Conservation (phyloP, 805 yeast genomes). For the Yamadazyma akitaensis region DNA sequence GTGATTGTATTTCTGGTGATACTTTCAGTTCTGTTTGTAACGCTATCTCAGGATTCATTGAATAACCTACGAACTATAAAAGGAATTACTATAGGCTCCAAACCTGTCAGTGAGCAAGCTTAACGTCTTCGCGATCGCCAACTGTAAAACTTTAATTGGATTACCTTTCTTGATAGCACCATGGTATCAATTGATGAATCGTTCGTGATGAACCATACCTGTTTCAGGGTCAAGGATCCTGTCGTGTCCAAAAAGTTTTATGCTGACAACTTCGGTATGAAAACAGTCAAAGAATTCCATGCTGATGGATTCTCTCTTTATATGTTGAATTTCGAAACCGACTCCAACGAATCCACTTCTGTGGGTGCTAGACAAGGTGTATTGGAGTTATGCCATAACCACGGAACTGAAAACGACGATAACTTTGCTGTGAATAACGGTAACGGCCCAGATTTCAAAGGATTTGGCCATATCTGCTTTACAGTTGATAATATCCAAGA, state of each 20-base stretch:
- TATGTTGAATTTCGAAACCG: slow-evolving; percentile 58
- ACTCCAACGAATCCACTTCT: slow-evolving; percentile 31
- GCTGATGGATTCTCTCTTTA: slow-evolving; percentile 62
- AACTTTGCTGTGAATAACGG: slow-evolving; percentile 69
- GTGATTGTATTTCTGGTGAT: not conserved
- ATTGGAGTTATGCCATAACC: slow-evolving; percentile 78
- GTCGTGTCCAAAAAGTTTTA: slow-evolving; percentile 70
- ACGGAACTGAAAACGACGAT: slow-evolving; percentile 63
- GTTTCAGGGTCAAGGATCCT: slow-evolving; percentile 82
- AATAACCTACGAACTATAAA: no score
- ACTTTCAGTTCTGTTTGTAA: no score
- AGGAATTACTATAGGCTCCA: not conserved
- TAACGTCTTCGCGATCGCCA: no score
- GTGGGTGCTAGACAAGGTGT: slow-evolving; percentile 61
- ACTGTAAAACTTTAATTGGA: no score
- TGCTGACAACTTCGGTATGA: slow-evolving; percentile 70
- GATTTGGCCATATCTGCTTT: slow-evolving; percentile 92
- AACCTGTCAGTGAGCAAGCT: not conserved
- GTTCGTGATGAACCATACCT: slow-evolving; percentile 60
- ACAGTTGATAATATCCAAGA: slow-evolving; percentile 75
- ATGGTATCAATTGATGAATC: slow-evolving; percentile 35
- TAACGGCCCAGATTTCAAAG: slow-evolving; percentile 78
- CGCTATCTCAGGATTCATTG: no score
- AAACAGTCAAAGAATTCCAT: slow-evolving; percentile 49
- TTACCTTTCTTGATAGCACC: not conserved